Evolutionary conservation across 2,329 filamentous ascomycete genomes (phyloP), one percentile per base, ranked within the genome.

Genomic region (Trichophyton rubrum): DNA sequence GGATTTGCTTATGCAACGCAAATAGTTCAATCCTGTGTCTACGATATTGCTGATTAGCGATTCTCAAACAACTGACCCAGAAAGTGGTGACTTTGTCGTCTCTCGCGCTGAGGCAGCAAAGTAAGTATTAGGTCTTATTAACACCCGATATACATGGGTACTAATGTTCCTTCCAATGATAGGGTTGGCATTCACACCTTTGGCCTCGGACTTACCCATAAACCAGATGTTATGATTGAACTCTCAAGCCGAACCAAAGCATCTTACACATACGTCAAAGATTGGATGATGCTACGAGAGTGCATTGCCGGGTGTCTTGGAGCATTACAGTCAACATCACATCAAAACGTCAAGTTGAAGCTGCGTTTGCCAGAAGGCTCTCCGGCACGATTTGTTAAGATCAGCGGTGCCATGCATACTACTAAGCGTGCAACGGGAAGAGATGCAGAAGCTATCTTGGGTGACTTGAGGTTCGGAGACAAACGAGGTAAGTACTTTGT

Each of bases 281-380:
- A 99, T 73, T 99, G 93, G 93, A 97, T 97, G 92, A 99, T 97
- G 92, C 82, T 99, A 40, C 87, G 93, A 30, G 93, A 99, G 73
- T 97, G 93, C 72, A 81, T 96, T 51, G 93, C 91, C 24, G 93
- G 93, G 49, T 97, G 92, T 69, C 78, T 99, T 30, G 93, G 93
- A 55, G 86, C 90, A 13, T 82, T 97, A 71, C 93, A 99, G 73
- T 90, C 89, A 1, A 86, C 90, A 30, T 97, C 93, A n/a, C 93
- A 99, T 72, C 93, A 97, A 72, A 97, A 97, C 69, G 93, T 95
- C 61, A 96, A 95, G 78, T 81, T 99, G 60, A 96, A 95, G 78
- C 83, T 99, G 61, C 89, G 89, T 67, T 78, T 99, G 6, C 93
- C 93, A 0, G 93, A 99, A 75, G 93, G 93, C 20, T 99, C 93